Percentiles rank a stretch among this genome's conserved stretches.
These are phyloP conservation scores for Microdochium nivale DNA, from an alignment of 2,329 filamentous ascomycete species.

Conservation along the genomic window DNA sequence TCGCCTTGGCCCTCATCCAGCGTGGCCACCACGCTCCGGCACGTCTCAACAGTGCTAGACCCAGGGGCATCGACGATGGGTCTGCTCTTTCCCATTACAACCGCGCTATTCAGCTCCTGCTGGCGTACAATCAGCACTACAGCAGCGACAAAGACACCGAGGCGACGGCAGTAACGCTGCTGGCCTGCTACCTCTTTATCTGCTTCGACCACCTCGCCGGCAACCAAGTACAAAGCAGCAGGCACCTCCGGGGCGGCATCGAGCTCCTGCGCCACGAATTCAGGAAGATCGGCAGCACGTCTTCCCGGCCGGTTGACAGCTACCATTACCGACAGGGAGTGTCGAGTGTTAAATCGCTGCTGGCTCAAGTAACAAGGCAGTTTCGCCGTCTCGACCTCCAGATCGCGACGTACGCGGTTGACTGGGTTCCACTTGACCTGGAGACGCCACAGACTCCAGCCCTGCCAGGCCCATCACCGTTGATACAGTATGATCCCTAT, in stretches of 20 bases:
- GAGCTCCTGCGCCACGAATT: slow-evolving; percentile 17
- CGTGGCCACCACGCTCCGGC: slow-evolving; percentile 10
- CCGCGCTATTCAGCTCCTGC: slow-evolving; percentile 18
- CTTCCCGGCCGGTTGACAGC: slow-evolving; percentile 4
- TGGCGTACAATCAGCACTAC: slow-evolving; percentile 13
- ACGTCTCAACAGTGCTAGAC: slow-evolving; percentile 1
- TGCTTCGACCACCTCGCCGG: slow-evolving; percentile 27
- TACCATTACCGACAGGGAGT: slow-evolving; percentile 5
- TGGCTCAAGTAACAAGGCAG: slow-evolving; percentile 21
- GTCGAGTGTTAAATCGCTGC: slow-evolving; percentile 12
- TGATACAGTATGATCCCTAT: too few species aligned
- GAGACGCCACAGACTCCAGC: slow-evolving; percentile 5
- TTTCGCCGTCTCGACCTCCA: slow-evolving; percentile 27
- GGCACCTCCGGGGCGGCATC: slow-evolving; percentile 25
- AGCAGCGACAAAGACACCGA: too few species aligned
- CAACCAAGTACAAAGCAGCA: slow-evolving; percentile 22
- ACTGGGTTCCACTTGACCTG: slow-evolving; percentile 21
- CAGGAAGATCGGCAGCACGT: slow-evolving; percentile 4
- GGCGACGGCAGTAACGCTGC: slow-evolving; percentile 21
- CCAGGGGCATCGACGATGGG: slow-evolving; percentile 8
- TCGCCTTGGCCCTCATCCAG: slow-evolving; percentile 19
- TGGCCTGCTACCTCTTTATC: slow-evolving; percentile 29
- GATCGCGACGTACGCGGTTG: slow-evolving; percentile 21
- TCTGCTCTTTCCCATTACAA: slow-evolving; percentile 18
- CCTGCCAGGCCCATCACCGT: slow-evolving; percentile 13